A percentile compares a stretch with the other conserved stretches of the same genome.
These are phyloP conservation scores for Carallia brachiata DNA, from an alignment of 345 rosid genomes.

Conservation along the genomic window DNA sequence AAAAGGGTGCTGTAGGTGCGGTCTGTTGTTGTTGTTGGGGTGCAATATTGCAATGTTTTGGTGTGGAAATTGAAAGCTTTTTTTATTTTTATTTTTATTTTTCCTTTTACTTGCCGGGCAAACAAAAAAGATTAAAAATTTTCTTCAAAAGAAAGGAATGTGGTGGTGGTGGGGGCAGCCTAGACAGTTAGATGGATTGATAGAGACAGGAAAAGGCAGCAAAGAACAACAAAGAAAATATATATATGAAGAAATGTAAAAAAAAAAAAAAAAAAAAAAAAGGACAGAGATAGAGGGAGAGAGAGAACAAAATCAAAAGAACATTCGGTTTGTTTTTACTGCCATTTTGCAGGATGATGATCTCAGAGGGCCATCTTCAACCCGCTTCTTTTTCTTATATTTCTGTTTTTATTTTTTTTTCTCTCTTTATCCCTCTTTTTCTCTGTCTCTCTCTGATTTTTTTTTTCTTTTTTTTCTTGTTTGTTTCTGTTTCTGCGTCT, in stretches of 20 bases:
- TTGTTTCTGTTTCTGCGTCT: too few relatives aligned
- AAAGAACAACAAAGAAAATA: constrained; percentile 27
- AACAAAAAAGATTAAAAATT: not conserved
- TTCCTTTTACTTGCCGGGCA: not conserved
- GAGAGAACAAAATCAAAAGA: too few relatives aligned
- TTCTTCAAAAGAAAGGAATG: constrained; percentile 14
- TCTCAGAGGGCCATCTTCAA: too few relatives aligned
- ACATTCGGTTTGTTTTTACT: too few relatives aligned
- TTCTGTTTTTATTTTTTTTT: too few relatives aligned
- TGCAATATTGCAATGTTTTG: not conserved
- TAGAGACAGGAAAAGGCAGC: constrained; percentile 33
- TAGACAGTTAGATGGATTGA: constrained; percentile 10
- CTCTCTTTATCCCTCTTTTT: too few relatives aligned
- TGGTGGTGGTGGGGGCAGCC: constrained; percentile 21
- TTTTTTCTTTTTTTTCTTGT: too few relatives aligned
- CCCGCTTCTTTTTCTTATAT: too few relatives aligned
- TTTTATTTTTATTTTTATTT: not conserved
- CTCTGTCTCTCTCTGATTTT: too few relatives aligned
- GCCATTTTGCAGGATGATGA: too few relatives aligned
- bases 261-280: constrained; percentile 10
- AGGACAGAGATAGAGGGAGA: too few relatives aligned
- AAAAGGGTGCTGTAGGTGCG: constrained; percentile 18
- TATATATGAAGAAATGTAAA: not conserved
- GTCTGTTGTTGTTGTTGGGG: constrained; percentile 11
- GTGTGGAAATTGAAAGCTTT: not conserved